Evolutionary conservation across 2,329 filamentous ascomycete genomes (phyloP), one percentile per base, ranked within the genome.

Genomic region (Microcera coccophila): DNA sequence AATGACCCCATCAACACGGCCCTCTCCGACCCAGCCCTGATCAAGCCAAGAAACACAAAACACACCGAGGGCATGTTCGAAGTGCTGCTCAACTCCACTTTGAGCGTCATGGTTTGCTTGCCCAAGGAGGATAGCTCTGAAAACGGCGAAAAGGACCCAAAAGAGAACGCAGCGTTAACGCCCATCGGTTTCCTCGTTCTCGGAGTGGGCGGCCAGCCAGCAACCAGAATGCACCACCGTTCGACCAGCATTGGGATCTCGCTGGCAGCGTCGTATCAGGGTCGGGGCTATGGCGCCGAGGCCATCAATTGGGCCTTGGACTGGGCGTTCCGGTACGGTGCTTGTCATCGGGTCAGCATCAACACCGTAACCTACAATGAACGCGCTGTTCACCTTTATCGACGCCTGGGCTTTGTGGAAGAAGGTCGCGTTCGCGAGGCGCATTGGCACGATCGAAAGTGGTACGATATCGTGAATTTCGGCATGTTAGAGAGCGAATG

Each of bases 251-350:
- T 75, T 8, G 66, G 62, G 0, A 58, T 74, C n/a, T 52, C 57
- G 1, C 59, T 75, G 4, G 48, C 63, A 2, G 50, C 57, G 0
- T 7, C 42, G 0, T 64, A 65, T 39, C 67, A 72, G 41, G 58
- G 61, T 0, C 49, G 62, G 16, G 71, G 73, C 0, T 76, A 75
- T 41, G 73, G 73, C 2, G 53, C 49, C 5, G 73, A 76, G 49
- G 67, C 70, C 1, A 69, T 76, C 34, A 58, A 61, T 19, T 78
- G 72, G 72, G 65, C 57, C 1, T 48, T 74, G 3, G 63, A 70
- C 18, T 76, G 72, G 65, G 67, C 67, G 0, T 77, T 77, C 47
- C 49, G 54, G 5, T 58, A 59, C n/a, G 70, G 63, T 1, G 68
- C 67, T 0, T 51, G 73, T 55, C 73, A 76, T 47, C 58, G 67